Evolutionary conservation across 208 protist species (phyloP), one percentile per base, ranked within the genome.

Genomic region (Leishmania turanica): DNA sequence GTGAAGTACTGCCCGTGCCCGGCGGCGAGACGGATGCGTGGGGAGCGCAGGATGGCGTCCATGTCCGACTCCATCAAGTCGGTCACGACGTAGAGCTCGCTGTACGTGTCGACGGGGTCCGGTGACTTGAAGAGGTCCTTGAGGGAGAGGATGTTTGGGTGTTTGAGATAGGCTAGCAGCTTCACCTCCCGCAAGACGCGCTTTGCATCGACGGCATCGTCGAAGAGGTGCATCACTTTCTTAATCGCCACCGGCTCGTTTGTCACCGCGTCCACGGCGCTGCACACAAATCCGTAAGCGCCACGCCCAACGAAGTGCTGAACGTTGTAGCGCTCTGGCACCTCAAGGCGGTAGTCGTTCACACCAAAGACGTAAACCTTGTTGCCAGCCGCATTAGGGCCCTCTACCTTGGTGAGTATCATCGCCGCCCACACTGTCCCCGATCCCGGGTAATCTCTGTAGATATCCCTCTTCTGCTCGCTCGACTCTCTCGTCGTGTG

Each of bases 191-290:
- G 91, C 84, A 98, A 76, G 24, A 95, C 91, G 17, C 95, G 93
- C 79, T 94, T 87, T 34, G 98, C 84, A 49, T 99, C 85, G 54
- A 97, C 92, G 31, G 99, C 86, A 80, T 99, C 98, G 62, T 99
- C 93, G 56, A 99, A 94, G 17, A 99, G 95, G 45, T 98, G 96
- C n/a, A 81, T 87, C 53, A 99, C 98, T 81, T 99, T 99, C 84
- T 99, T 99, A 66, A 99, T 99, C 7, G 99, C 99, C 11, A 99
- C 98, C 3, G 92, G 84, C 64, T 91, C 84, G 9, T 89, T 90
- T 11, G 90, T 91, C 9, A 80, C 81, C n/a, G 81, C 81, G 79
- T 98, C 88, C 6, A 93, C 82, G 17, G 91, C 95, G 58, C 89
- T 94, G 81, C 93, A 96, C 2, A 98, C 96, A 75, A 97, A 87